Conservation (phyloP, 2,329 filamentous ascomycete species). For the Colletotrichum camelliae region DNA sequence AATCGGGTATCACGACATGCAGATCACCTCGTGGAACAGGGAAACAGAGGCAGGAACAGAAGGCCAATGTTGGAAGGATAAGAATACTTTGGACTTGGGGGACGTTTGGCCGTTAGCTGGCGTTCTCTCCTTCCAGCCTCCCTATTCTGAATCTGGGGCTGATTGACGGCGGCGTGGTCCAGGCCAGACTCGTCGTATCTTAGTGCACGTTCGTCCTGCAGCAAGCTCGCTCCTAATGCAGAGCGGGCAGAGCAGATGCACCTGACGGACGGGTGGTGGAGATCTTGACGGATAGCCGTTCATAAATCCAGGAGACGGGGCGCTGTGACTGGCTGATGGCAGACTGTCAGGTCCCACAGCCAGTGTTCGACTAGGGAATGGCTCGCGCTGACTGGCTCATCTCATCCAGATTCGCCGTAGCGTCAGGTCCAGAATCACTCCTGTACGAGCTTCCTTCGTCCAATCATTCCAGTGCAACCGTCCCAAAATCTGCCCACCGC, state of each 20-base stretch:
- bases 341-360: background rate
- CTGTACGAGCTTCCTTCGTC: background rate
- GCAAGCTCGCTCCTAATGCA: background rate
- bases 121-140: conserved; percentile 5
- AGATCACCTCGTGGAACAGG: background rate
- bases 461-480: background rate
- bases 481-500: background rate
- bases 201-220: conserved; percentile 12
- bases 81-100: background rate
- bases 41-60: background rate
- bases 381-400: conserved; percentile 5
- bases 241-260: background rate
- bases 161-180: conserved; percentile 3
- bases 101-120: background rate
- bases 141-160: background rate
- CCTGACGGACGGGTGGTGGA: background rate
- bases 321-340: background rate
- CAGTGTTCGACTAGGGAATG: background rate
- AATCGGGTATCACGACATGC: background rate
- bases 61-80: background rate
- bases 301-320: background rate
- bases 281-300: background rate
- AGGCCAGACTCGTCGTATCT: conserved; percentile 1
- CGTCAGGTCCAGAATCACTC: conserved; percentile 1
- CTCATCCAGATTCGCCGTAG: background rate